Conservation (phyloP, 805 yeast genomes). For the Pichia nanzhaoensis region DNA sequence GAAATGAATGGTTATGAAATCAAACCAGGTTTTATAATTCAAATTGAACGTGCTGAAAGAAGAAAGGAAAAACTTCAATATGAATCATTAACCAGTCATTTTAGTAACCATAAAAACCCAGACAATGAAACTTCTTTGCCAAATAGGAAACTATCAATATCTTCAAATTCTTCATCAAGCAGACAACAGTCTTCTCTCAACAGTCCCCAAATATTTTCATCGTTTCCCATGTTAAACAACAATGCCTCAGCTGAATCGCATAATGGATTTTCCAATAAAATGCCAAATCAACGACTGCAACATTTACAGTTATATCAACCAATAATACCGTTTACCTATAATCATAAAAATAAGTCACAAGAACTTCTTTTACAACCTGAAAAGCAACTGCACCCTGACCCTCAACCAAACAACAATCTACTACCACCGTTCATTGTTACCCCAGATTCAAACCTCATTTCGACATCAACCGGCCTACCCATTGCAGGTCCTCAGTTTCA, state of each 20-base stretch:
- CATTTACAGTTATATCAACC: constrained; percentile 6
- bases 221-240: background rate
- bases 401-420: background rate
- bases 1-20: constrained; percentile 39
- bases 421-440: constrained; percentile 23
- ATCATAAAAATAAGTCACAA: constrained; percentile 5
- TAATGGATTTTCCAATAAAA: background rate
- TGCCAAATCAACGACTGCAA: background rate
- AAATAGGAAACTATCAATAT: background rate
- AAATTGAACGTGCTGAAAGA: constrained; percentile 43
- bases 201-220: background rate
- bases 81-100: constrained; percentile 19
- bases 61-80: constrained; percentile 24
- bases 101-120: constrained; percentile 11
- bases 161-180: constrained; percentile 5
- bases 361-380: constrained; percentile 4
- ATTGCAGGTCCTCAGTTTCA: constrained; percentile 46
- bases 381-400: background rate
- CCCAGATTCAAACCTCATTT: constrained; percentile 25
- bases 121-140: no score
- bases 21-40: constrained; percentile 21
- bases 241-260: background rate
- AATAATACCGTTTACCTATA: constrained; percentile 5
- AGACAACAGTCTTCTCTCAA: constrained; percentile 1
- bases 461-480: constrained; percentile 31